A percentile compares a stretch with the other conserved stretches of the same genome.
phyloP scores from a whole-genome alignment of 1,284 basidiomycete species.

The Exsudoporus floridanus region DNA sequence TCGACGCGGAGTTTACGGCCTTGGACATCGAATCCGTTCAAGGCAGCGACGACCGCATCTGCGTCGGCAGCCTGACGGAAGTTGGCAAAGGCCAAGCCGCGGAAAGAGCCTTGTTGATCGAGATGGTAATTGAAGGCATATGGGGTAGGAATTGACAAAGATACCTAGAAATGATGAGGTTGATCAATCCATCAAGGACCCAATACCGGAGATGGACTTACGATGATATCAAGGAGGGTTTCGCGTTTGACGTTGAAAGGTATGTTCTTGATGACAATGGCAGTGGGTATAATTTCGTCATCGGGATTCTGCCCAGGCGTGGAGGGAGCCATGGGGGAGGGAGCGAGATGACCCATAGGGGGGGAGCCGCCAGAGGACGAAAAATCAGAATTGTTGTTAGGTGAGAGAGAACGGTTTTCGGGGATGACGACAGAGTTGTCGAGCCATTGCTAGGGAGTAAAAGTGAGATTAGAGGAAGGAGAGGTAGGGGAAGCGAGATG shows the following conservation, averaged over 20 bases:
- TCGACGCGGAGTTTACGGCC: slow-evolving; percentile 98
- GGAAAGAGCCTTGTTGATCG: slow-evolving; percentile 93
- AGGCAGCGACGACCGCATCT: slow-evolving; percentile 91
- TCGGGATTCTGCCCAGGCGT: slow-evolving; percentile 56
- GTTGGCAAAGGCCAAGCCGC: slow-evolving; percentile 98
- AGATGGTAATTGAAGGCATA: slow-evolving; percentile 99
- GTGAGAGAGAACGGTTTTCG: slow-evolving; percentile 78
- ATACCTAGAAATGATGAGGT: slow-evolving; percentile 55
- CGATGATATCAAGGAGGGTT: slow-evolving; percentile 94
- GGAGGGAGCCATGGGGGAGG: slow-evolving; percentile 47
- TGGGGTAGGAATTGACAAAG: slow-evolving; percentile 93
- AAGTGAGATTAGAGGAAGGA: slow-evolving; percentile 8
- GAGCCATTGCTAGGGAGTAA: slow-evolving; percentile 68
- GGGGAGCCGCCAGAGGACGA: slow-evolving; percentile 81
- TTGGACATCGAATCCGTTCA: slow-evolving; percentile 95
- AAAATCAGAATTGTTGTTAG: slow-evolving; percentile 80
- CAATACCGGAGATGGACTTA: slow-evolving; percentile 42
- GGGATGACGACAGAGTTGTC: slow-evolving; percentile 52
- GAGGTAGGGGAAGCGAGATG: slow-evolving; percentile 24
- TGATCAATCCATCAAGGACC: slow-evolving; percentile 17
- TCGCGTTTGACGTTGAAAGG: slow-evolving; percentile 98
- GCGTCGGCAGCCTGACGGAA: slow-evolving; percentile 91
- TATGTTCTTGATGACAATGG: slow-evolving; percentile 99
- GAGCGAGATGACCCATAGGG: slow-evolving; percentile 57
- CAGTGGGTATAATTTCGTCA: slow-evolving; percentile 97